phyloP scores from a whole-genome alignment of 495 filamentous ascomycete genomes.

The Aspergillus bridgeri region DNA sequence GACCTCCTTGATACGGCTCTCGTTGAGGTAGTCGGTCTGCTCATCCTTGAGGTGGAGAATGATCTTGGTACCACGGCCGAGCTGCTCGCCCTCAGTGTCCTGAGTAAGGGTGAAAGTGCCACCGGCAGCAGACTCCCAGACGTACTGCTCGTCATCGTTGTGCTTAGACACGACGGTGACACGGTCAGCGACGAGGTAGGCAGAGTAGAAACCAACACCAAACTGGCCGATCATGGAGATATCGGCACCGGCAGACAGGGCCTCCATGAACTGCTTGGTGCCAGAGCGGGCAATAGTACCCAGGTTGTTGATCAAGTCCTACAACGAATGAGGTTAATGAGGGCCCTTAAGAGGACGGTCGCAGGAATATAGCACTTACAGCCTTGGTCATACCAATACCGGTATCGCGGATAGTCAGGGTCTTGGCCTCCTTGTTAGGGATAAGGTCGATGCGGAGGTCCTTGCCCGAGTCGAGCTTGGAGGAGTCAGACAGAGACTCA shows the following conservation, averaged over 20 bases:
- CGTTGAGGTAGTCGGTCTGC: constrained; percentile 96
- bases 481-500: constrained; percentile 92
- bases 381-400: constrained; percentile 99
- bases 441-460: constrained; percentile 98
- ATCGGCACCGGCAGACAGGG: constrained; percentile 94
- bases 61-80: constrained; percentile 96
- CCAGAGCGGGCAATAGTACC: constrained; percentile 98
- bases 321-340: constrained; percentile 4
- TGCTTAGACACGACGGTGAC: constrained; percentile 96
- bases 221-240: constrained; percentile 99
- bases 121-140: constrained; percentile 97
- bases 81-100: constrained; percentile 84
- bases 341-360: constrained; percentile 1
- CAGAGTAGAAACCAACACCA: constrained; percentile 99
- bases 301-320: constrained; percentile 99
- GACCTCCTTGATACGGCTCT: constrained; percentile 99
- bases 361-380: constrained; percentile 56
- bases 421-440: constrained; percentile 94
- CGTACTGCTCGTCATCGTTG: constrained; percentile 99
- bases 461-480: constrained; percentile 94
- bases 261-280: constrained; percentile 99
- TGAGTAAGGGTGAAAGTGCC: constrained; percentile 93
- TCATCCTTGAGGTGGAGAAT: constrained; percentile 99
- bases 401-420: constrained; percentile 91
- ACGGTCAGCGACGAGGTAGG: constrained; percentile 96